These are phyloP conservation scores for Moesziomyces aphidis DNA, from an alignment of 1,284 basidiomycete genomes.

Conservation along the genomic window DNA sequence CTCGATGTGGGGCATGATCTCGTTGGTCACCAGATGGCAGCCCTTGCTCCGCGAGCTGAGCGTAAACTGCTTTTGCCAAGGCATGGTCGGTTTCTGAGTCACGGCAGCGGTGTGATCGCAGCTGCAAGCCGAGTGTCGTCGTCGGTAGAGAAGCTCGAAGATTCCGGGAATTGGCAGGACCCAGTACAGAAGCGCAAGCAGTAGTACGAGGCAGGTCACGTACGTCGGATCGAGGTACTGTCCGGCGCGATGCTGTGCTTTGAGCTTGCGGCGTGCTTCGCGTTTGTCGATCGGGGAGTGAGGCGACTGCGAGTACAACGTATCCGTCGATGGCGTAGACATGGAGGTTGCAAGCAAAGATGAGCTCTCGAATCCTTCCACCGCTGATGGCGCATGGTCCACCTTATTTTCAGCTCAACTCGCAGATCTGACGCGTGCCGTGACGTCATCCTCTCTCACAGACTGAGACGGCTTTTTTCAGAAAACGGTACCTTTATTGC, in stretches of 20 bases:
- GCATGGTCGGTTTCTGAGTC: slow-evolving; percentile 73
- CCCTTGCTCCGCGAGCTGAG: slow-evolving; percentile 69
- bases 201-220: slow-evolving; percentile 32
- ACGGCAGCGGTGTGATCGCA: slow-evolving; percentile 5
- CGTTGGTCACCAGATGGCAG: slow-evolving; percentile 87
- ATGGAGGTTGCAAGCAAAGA: slow-evolving; percentile 6
- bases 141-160: slow-evolving; percentile 31
- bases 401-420: background rate
- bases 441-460: slow-evolving; percentile 1
- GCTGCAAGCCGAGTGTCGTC: background rate
- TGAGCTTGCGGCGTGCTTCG: slow-evolving; percentile 32
- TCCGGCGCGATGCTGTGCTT: slow-evolving; percentile 35
- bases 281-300: slow-evolving; percentile 46
- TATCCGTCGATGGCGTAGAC: slow-evolving; percentile 10
- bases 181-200: slow-evolving; percentile 37
- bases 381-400: too few relatives aligned
- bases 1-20: slow-evolving; percentile 78
- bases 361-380: background rate
- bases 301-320: slow-evolving; percentile 34
- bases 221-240: slow-evolving; percentile 46
- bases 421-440: slow-evolving; percentile 8
- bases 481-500: too few relatives aligned
- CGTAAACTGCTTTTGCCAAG: slow-evolving; percentile 89
- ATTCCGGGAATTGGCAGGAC: slow-evolving; percentile 43
- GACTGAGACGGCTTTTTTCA: background rate